Conservation (phyloP, 2,329 filamentous ascomycete genomes). For the Bipolaris victoriae region DNA sequence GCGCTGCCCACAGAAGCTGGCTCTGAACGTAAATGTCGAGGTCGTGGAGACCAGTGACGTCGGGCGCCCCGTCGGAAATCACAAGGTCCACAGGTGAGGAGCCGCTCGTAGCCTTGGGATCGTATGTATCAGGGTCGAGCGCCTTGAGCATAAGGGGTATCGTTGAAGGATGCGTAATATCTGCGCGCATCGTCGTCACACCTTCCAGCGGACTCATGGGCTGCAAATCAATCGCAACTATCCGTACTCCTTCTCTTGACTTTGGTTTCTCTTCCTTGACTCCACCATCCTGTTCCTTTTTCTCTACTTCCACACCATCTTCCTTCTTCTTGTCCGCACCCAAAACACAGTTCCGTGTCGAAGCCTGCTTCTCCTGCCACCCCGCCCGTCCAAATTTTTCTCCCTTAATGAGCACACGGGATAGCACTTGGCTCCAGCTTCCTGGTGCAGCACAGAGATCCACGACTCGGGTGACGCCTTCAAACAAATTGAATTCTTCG, state of each 20-base stretch:
- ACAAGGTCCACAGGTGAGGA: conserved; percentile 88
- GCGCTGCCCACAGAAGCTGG: conserved; percentile 89
- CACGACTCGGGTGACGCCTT: conserved; percentile 87
- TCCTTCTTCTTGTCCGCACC: conserved; percentile 30
- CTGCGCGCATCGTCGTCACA: conserved; percentile 88
- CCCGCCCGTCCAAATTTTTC: conserved; percentile 85
- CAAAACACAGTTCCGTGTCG: conserved; percentile 67
- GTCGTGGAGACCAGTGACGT: conserved; percentile 95
- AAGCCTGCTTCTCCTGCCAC: conserved; percentile 83
- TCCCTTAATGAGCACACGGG: conserved; percentile 88
- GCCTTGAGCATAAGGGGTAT: conserved; percentile 86
- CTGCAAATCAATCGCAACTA: conserved; percentile 94
- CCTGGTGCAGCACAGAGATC: conserved; percentile 95
- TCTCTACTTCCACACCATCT: conserved; percentile 10
- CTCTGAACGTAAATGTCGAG: conserved; percentile 98
- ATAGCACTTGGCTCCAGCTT: conserved; percentile 97
- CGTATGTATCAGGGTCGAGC: conserved; percentile 70
- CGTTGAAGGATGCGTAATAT: conserved; percentile 96
- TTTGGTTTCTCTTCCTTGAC: conserved; percentile 35
- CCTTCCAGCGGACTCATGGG: conserved; percentile 93
- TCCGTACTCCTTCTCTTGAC: conserved; percentile 78
- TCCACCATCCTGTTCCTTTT: not conserved
- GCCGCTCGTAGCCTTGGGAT: conserved; percentile 53
- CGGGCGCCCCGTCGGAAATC: conserved; percentile 91
- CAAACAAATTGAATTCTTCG: conserved; percentile 93